Evolutionary conservation across 2,329 filamentous ascomycete species (phyloP), one percentile per base, ranked within the genome.

Genomic region (Rachicladosporium sp.): DNA sequence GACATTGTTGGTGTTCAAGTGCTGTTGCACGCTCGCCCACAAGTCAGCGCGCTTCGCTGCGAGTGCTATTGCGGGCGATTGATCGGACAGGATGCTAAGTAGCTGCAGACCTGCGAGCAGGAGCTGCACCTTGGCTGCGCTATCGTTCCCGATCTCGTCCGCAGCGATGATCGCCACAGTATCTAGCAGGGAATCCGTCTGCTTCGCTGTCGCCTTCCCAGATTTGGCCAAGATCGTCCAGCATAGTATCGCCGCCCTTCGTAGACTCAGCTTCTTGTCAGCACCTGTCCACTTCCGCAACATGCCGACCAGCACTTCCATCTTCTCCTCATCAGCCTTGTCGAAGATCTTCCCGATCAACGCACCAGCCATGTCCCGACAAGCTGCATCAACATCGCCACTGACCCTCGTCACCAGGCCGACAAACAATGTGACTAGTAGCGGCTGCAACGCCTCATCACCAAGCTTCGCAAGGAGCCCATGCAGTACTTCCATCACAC

Each of bases 401-500:
- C 82, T 78, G 46, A 95, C 72, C 10, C 88, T 78, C 51, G 94
- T 76, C 37, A 95, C 77, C 5, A 98, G 63, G 0, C 88, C 87
- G 13, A 93, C 71, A 65, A 95, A 98, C 55, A 87, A 84, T 12
- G 78, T 82, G 1, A 76, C 76, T 0, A 85, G 72, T 29, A 94
- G 74, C 48, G 94, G 83, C 57, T 93, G 85, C 6, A 88, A 76
- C 34, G 88, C 76, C 19, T 87, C 82, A 31, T 86, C 76, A 0
- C 82, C 80, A 3, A 88, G 80, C 62, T 95, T 96, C 46, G 76
- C 78, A 13, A 96, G 68, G n/a, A 98, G 68, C 33, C 88, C 70
- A 55, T 94, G 81, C 34, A 95, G 71, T 3, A 89, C 78, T 62
- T 98, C 91, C 76, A 98, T 85, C 23, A 95, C 85, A 1, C 88